Evolutionary conservation across 2,329 filamentous ascomycete genomes (phyloP).

Genomic region (Rutstroemia sp.): DNA sequence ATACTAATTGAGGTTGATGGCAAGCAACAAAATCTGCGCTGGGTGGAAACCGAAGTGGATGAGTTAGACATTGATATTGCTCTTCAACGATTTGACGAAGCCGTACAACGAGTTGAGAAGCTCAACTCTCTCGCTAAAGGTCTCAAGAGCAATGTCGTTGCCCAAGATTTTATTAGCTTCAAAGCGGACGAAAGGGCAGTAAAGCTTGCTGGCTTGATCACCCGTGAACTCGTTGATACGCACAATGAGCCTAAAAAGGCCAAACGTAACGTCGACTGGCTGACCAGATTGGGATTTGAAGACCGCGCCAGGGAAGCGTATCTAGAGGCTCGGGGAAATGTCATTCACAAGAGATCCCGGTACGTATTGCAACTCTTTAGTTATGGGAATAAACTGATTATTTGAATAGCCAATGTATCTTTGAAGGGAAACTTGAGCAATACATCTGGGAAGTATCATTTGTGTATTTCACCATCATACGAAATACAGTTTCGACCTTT

Average conservation of each 20-base stretch:
- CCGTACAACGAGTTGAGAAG: slow-evolving; percentile 78
- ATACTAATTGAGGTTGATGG: slow-evolving; percentile 94
- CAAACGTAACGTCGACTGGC: slow-evolving; percentile 74
- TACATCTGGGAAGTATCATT: slow-evolving; percentile 96
- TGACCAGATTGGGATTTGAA: slow-evolving; percentile 81
- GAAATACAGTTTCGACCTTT: slow-evolving; percentile 86
- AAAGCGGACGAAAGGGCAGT: slow-evolving; percentile 82
- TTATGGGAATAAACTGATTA: background rate
- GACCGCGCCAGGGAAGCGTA: slow-evolving; percentile 84
- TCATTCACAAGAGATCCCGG: slow-evolving; percentile 78
- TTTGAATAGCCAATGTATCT: slow-evolving; percentile 71
- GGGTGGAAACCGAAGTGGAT: slow-evolving; percentile 93
- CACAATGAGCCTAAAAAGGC: slow-evolving; percentile 73
- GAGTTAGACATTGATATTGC: slow-evolving; percentile 95
- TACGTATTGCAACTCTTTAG: slow-evolving; percentile 33
- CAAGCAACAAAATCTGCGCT: slow-evolving; percentile 90
- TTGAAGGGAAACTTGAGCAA: slow-evolving; percentile 84
- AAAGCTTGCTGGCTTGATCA: slow-evolving; percentile 68
- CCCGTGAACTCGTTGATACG: slow-evolving; percentile 68
- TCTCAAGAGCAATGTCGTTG: slow-evolving; percentile 77
- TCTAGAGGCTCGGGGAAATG: slow-evolving; percentile 67
- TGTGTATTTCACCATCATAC: slow-evolving; percentile 90
- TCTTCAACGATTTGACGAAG: slow-evolving; percentile 77
- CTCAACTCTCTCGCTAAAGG: slow-evolving; percentile 71
- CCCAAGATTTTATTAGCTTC: slow-evolving; percentile 85